phyloP scores from a whole-genome alignment of 2,329 filamentous ascomycete species.

The Eutypa lata region DNA sequence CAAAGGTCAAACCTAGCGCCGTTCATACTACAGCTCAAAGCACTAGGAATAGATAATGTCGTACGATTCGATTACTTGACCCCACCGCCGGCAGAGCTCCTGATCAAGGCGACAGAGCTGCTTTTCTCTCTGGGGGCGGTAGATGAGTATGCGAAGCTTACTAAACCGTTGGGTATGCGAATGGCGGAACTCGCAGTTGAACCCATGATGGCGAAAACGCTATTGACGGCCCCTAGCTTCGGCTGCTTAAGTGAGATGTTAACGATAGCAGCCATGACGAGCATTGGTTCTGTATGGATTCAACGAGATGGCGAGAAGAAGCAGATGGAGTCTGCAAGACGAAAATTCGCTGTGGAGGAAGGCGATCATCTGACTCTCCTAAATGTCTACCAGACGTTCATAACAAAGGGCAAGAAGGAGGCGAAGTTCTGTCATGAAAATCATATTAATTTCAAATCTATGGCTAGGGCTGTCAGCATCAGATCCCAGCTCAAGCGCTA shows the following conservation, averaged over 20 bases:
- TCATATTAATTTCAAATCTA: constrained; percentile 79
- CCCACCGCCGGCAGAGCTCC: constrained; percentile 77
- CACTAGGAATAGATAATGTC: constrained; percentile 91
- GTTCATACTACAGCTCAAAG: constrained; percentile 86
- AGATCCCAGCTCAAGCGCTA: constrained; percentile 82
- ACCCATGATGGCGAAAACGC: constrained; percentile 90
- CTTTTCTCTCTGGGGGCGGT: constrained; percentile 83
- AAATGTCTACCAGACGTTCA: constrained; percentile 89
- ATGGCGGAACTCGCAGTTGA: constrained; percentile 95
- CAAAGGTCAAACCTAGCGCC: constrained; percentile 89
- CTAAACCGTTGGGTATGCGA: constrained; percentile 77
- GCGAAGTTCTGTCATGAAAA: constrained; percentile 84
- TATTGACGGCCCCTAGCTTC: constrained; percentile 73
- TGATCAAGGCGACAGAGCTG: constrained; percentile 82
- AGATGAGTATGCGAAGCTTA: constrained; percentile 87
- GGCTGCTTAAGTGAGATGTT: constrained; percentile 81
- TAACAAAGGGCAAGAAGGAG: constrained; percentile 79
- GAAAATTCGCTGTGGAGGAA: constrained; percentile 87
- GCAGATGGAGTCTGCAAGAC: constrained; percentile 67
- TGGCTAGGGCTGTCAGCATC: constrained; percentile 81
- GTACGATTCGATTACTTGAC: constrained; percentile 87
- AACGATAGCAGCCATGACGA: constrained; percentile 92
- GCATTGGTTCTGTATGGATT: constrained; percentile 78
- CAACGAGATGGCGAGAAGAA: constrained; percentile 75
- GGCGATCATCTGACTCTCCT: constrained; percentile 90